phyloP scores from a whole-genome alignment of 768 basidiomycete species.

The Hygrocybe punicea region DNA sequence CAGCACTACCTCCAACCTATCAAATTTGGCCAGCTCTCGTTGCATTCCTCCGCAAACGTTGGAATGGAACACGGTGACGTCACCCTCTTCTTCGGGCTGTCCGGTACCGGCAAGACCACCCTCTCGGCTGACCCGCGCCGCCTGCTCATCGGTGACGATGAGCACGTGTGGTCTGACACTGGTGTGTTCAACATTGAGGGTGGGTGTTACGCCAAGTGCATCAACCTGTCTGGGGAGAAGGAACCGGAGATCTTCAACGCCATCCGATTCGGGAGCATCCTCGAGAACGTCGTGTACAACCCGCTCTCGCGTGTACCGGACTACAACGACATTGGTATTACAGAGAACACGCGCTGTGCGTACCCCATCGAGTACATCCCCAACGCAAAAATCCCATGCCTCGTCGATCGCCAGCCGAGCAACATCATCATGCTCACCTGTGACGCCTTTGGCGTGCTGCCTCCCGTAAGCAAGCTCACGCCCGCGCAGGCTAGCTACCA shows the following conservation, averaged over 20 bases:
- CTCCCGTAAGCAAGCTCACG: constrained; percentile 88
- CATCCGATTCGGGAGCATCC: constrained; percentile 91
- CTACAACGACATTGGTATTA: constrained; percentile 95
- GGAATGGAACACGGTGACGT: constrained; percentile 87
- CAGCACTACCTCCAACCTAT: constrained; percentile 97
- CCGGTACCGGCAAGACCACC: constrained; percentile 98
- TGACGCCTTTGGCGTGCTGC: constrained; percentile 97
- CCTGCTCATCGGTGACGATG: constrained; percentile 95
- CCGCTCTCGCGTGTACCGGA: constrained; percentile 78
- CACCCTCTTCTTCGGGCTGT: constrained; percentile 97
- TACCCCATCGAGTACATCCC: constrained; percentile 98
- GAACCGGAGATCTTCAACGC: constrained; percentile 98
- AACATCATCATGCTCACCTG: constrained; percentile 98
- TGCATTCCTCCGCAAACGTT: constrained; percentile 98
- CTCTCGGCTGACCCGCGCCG: constrained; percentile 95
- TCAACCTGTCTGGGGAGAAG: constrained; percentile 95
- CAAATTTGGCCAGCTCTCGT: constrained; percentile 95
- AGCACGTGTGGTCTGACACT: constrained; percentile 98
- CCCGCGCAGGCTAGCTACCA: constrained; percentile 97
- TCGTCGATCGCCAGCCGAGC: constrained; percentile 80
- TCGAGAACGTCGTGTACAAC: constrained; percentile 98
- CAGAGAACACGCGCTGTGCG: constrained; percentile 98
- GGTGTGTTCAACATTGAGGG: constrained; percentile 99
- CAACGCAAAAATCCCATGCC: constrained; percentile 91
- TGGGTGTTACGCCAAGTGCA: constrained; percentile 97